Evolutionary conservation across 2,329 filamentous ascomycete species (phyloP).

Genomic region (Trichoderma arundinaceum): DNA sequence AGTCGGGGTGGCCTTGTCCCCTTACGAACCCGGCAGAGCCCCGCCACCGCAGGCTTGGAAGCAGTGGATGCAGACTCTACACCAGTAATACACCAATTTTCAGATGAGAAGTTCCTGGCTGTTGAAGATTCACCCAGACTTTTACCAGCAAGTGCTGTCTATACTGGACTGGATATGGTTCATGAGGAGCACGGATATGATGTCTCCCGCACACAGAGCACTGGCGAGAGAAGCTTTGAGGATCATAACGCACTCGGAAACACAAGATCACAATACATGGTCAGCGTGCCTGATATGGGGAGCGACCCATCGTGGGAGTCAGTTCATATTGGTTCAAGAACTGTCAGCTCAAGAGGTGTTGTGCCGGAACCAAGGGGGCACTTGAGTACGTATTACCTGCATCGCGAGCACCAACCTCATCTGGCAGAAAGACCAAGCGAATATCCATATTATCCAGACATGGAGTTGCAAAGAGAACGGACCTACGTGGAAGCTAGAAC

Average conservation of each 20-base stretch:
- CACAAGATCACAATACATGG: not conserved
- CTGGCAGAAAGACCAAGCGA: not conserved
- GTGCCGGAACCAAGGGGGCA: not conserved
- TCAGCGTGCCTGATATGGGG: not conserved
- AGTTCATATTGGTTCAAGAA: not conserved
- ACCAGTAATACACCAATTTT: not conserved
- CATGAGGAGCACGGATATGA: not conserved
- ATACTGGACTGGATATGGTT: slow-evolving; percentile 37
- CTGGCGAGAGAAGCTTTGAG: not conserved
- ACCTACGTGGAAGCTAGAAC: not conserved
- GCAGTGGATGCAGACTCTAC: not conserved
- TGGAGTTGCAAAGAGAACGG: not conserved
- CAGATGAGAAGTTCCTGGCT: not conserved
- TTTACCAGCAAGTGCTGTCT: slow-evolving; percentile 41
- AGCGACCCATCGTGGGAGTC: not conserved
- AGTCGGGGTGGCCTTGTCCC: not conserved
- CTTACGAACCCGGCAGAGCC: too few species aligned
- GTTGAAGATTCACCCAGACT: slow-evolving; percentile 35
- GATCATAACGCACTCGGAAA: not conserved
- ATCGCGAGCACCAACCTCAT: not conserved
- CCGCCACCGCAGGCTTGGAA: not conserved
- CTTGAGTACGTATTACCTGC: not conserved
- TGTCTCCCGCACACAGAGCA: not conserved
- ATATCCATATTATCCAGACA: slow-evolving; percentile 11
- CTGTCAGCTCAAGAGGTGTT: not conserved